These are phyloP conservation scores for Blastocystis sp. DNA, from an alignment of 352 stramenopile species.

Conservation along the genomic window DNA sequence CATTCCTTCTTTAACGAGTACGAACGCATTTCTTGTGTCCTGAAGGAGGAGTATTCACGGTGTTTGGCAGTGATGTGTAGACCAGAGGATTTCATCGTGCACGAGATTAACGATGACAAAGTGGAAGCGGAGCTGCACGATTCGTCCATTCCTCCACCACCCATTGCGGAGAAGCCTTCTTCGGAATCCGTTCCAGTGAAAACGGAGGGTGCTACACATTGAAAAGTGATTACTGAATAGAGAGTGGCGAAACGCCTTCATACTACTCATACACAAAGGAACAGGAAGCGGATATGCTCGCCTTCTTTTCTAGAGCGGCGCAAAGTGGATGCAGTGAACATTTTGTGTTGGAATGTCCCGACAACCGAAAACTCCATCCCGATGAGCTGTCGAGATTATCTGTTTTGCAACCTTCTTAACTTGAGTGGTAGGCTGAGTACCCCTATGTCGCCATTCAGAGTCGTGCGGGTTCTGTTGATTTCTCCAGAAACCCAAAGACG, in stretches of 20 bases:
- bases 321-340: conserved; percentile 8
- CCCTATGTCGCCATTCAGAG: conserved; percentile 25
- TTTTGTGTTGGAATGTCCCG: neutral
- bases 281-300: neutral
- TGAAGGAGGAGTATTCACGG: neutral
- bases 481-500: neutral
- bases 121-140: conserved; percentile 2
- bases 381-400: neutral
- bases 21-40: no score
- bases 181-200: neutral
- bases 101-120: conserved; percentile 17
- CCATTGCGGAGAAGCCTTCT: neutral
- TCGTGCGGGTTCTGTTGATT: conserved; percentile 4
- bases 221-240: neutral
- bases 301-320: neutral
- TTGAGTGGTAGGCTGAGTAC: neutral
- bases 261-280: neutral
- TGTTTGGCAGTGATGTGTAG: neutral
- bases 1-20: no score
- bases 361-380: conserved; percentile 3
- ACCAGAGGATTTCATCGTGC: conserved; percentile 9
- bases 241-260: no score
- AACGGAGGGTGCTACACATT: neutral
- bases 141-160: neutral
- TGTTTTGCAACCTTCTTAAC: neutral